phyloP scores from a whole-genome alignment of 169 alveolate genomes.

The Plasmodium falciparum region DNA sequence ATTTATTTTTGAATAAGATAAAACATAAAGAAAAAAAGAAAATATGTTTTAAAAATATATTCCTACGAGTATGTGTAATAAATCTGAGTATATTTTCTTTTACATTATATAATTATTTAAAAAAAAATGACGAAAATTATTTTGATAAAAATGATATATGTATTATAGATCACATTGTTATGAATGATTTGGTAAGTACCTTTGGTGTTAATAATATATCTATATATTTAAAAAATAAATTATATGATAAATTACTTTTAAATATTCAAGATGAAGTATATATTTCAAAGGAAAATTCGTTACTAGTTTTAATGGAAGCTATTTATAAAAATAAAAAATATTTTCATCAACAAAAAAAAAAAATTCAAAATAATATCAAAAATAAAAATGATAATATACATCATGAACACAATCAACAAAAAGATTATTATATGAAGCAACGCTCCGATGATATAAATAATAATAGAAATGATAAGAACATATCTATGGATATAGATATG shows the following conservation, averaged over 20 bases:
- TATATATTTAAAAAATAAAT: conserved; percentile 50
- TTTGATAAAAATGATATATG: conserved; percentile 24
- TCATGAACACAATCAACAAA: background rate
- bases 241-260: conserved; percentile 26
- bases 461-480: too few species aligned
- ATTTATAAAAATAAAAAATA: conserved; percentile 53
- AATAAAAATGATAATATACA: background rate
- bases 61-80: conserved; percentile 33
- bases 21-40: conserved; percentile 20
- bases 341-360: background rate
- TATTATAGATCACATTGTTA: conserved; percentile 38
- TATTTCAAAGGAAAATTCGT: conserved; percentile 55
- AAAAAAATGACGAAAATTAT: conserved; percentile 20
- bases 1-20: conserved; percentile 26
- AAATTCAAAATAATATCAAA: background rate
- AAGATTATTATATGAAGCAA: too few species aligned
- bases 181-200: conserved; percentile 22
- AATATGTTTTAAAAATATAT: conserved; percentile 46
- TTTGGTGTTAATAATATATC: conserved; percentile 49
- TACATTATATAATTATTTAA: conserved; percentile 37
- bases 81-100: conserved; percentile 33
- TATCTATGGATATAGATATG: too few species aligned
- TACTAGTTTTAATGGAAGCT: conserved; percentile 22
- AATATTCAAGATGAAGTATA: conserved; percentile 35
- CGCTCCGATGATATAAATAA: too few species aligned